phyloP scores from a whole-genome alignment of 1,284 basidiomycete species.

The Heterobasidion parviporum region DNA sequence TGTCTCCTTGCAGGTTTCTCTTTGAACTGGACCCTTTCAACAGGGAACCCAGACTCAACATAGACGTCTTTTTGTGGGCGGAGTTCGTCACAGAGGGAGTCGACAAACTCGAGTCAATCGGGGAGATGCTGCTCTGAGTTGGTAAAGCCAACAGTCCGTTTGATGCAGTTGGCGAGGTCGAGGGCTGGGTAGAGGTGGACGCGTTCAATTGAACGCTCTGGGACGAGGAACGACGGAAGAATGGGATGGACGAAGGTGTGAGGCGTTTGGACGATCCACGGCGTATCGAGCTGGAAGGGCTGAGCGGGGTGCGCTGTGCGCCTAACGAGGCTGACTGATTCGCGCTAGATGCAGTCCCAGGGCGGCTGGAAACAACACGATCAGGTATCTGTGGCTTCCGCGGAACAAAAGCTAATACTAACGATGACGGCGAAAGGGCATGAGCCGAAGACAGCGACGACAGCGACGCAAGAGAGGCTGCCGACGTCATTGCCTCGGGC shows the following conservation, averaged over 20 bases:
- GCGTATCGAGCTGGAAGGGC: conserved; percentile 58
- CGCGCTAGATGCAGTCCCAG: conserved; percentile 64
- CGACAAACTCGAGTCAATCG: conserved; percentile 39
- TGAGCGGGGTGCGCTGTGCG: conserved; percentile 45
- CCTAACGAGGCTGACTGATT: conserved; percentile 29
- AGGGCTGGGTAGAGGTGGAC: conserved; percentile 12
- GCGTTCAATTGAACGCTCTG: conserved; percentile 64
- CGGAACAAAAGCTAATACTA: conserved; percentile 6
- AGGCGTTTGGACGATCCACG: conserved; percentile 69
- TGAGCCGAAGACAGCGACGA: conserved; percentile 65
- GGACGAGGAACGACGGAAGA: conserved; percentile 89
- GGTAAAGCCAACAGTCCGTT: conserved; percentile 30
- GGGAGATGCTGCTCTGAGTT: conserved; percentile 35
- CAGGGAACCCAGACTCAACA: conserved; percentile 71
- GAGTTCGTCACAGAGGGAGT: conserved; percentile 49
- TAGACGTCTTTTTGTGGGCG: conserved; percentile 67
- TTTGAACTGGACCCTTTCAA: conserved; percentile 78
- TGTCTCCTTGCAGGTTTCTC: conserved; percentile 68
- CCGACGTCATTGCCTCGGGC: conserved; percentile 66
- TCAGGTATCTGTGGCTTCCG: conserved; percentile 45
- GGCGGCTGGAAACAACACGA: conserved; percentile 45
- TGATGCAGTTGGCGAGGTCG: conserved; percentile 45
- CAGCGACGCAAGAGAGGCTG: conserved; percentile 61
- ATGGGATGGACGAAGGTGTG: conserved; percentile 92
- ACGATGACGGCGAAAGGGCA: conserved; percentile 22